Evolutionary conservation across 2,329 filamentous ascomycete genomes (phyloP).

Genomic region (Pseudogymnoascus sp.): DNA sequence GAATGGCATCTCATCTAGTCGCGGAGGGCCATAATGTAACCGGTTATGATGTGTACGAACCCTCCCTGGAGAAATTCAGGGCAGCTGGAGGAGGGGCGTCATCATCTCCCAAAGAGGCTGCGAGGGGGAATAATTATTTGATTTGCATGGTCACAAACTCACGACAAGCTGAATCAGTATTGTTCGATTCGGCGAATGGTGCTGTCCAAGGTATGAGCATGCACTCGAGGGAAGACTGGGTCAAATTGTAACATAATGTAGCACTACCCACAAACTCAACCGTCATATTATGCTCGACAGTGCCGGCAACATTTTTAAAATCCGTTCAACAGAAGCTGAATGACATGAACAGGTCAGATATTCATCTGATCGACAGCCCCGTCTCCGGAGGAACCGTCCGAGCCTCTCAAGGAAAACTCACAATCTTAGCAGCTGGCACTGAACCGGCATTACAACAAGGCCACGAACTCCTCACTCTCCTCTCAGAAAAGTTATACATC

Average conservation of each 20-base stretch:
- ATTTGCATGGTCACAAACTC: conserved; percentile 71
- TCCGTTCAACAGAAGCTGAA: conserved; percentile 49
- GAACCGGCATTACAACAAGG: conserved; percentile 48
- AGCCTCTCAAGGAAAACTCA: conserved; percentile 62
- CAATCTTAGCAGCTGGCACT: conserved; percentile 62
- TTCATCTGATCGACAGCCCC: conserved; percentile 61
- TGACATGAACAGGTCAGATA: conserved; percentile 48
- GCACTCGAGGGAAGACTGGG: conserved; percentile 16
- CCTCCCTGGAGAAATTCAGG: conserved; percentile 57
- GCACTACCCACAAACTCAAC: conserved; percentile 44
- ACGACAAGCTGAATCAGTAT: conserved; percentile 55
- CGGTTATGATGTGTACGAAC: conserved; percentile 62
- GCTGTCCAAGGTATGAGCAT: conserved; percentile 31
- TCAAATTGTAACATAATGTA: not conserved
- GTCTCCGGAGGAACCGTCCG: conserved; percentile 63
- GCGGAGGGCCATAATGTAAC: conserved; percentile 57
- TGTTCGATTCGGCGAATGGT: conserved; percentile 49
- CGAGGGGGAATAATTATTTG: conserved; percentile 49
- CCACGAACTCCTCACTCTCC: conserved; percentile 49
- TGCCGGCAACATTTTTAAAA: conserved; percentile 56
- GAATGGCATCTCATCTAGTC: conserved; percentile 68
- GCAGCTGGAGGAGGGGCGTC: conserved; percentile 52
- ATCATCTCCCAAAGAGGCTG: conserved; percentile 52
- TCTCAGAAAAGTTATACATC: conserved; percentile 57
- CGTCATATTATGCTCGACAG: conserved; percentile 61